Evolutionary conservation across 2,329 filamentous ascomycete species (phyloP).

Genomic region (Penicillium sp.): DNA sequence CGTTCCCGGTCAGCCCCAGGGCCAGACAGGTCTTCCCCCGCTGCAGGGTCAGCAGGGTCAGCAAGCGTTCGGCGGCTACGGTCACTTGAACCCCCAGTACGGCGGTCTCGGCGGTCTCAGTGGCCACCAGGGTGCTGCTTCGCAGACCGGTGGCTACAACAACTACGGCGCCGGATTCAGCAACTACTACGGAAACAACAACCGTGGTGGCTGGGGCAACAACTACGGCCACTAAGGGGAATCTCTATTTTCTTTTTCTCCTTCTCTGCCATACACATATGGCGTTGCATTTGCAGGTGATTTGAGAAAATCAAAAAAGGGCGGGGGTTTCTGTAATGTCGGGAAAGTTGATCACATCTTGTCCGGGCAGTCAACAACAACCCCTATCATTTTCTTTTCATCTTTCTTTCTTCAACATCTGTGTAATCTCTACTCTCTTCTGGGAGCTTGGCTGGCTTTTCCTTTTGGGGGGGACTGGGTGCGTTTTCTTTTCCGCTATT

Average conservation of each 20-base stretch:
- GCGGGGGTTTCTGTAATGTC: not conserved
- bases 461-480: conserved; percentile 22
- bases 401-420: conserved; percentile 34
- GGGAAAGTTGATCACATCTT: conserved; percentile 10
- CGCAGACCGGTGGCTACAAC: conserved; percentile 44
- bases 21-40: conserved; percentile 55
- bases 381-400: conserved; percentile 23
- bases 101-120: conserved; percentile 47
- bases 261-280: conserved; percentile 27
- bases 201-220: conserved; percentile 48
- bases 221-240: conserved; percentile 48
- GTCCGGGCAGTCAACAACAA: conserved; percentile 5
- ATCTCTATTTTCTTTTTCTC: conserved; percentile 21
- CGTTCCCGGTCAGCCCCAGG: conserved; percentile 51
- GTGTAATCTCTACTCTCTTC: conserved; percentile 45
- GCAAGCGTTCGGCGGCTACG: conserved; percentile 59
- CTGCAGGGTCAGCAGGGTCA: conserved; percentile 56
- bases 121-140: conserved; percentile 43
- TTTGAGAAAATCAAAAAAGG: conserved; percentile 14
- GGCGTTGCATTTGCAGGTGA: conserved; percentile 31
- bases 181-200: conserved; percentile 45
- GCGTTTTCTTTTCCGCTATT: conserved; percentile 15
- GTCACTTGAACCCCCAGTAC: conserved; percentile 56
- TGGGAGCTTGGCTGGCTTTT: conserved; percentile 40
- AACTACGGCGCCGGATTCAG: conserved; percentile 46